Base-by-base conservation (phyloP, 441 rosid species). In the Erysimum cheiri region DNA sequence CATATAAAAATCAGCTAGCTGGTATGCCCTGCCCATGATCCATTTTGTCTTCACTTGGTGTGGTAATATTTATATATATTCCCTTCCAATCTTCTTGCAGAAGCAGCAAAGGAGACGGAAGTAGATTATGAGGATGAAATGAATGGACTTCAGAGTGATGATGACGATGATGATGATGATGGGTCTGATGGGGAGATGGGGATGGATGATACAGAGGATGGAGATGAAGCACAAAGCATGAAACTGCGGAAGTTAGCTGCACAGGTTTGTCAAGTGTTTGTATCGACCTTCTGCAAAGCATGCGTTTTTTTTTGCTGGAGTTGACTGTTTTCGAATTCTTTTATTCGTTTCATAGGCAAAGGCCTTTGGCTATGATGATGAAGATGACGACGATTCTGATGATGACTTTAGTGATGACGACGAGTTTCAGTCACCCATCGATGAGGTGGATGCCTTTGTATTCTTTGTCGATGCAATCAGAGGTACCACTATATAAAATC, bases 1-100 rank as follows among this genome's bases (percentile, higher is more conserved):
- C 90, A 31, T 96, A 93, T 82, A 93, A 88, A 77, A 90, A 96
- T 74, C 99, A 96, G 88, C 87, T 96, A 83, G 93, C 93, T 81
- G 99, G 99, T 95, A 44, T 50, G 39, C 32, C 46, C 14, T 50
- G 60, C 44, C 17, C 41, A 33, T 53, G 19, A 31, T 31, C 33
- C 47, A 46, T 49, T 46, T 48, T 60, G 69, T 26, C 60, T 61
- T 53, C 36, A 35, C 28, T 39, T 58, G 33, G 28, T 26, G 1
- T 59, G 28, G 52, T 63, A 17, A 24, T 40, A 19, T 65, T 70
- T 69, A 55, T 41, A 13, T 4, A 17, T 52, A 60, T 53, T 32
- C 28, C 33, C 64, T 49, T 73, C 53, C 28, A 50, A 50, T 65
- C 12, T 46, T 24, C 55, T 64, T 1, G 36, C 72, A 96, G 98